Base-by-base conservation (phyloP, 2,329 filamentous ascomycete species). In the Phaeosphaeriaceae sp. region DNA sequence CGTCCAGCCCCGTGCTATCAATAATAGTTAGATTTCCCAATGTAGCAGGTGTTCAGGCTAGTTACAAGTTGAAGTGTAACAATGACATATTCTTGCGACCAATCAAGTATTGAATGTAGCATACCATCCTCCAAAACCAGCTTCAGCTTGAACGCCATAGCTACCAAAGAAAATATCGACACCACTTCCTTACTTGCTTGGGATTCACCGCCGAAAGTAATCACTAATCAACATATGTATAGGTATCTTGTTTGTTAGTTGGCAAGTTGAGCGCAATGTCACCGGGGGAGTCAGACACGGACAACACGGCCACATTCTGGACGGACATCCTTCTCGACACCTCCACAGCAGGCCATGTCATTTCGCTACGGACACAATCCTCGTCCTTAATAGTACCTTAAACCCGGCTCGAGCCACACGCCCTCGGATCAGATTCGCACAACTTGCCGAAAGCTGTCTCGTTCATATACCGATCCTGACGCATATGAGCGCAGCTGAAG, bases 1-100 rank as follows among this genome's bases (percentile, higher is more conserved):
- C n/a, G n/a, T n/a, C n/a, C n/a, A n/a, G n/a, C n/a, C n/a, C n/a
- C n/a, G n/a, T n/a, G n/a, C n/a, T n/a, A n/a, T n/a, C n/a, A n/a
- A n/a, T n/a, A 46, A 29, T 45, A 33, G 50, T 57, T 40, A 38
- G 46, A 42, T 18, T 32, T 20, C 50, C 54, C 9, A 49, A 58
- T 54, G 39, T 29, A 54, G 55, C 52, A 58, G 58, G 55, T 60
- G 55, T 43, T 34, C 50, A 54, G 46, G 32, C 17, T 20, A 20
- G 38, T 44, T 39, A 28, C 18, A 18, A 29, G 18, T 43, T n/a
- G 29, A 32, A 42, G 33, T 47, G 52, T 48, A 42, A 42, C 48
- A 9, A 18, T 26, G 42, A 44, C 43, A 46, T 34, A 50, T 49
- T 11, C 13, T 34, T 15, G 13, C 23, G 21, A 36, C 58, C 58